phyloP scores from a whole-genome alignment of 2,329 filamentous ascomycete genomes.

The Colletotrichum aenigma region DNA sequence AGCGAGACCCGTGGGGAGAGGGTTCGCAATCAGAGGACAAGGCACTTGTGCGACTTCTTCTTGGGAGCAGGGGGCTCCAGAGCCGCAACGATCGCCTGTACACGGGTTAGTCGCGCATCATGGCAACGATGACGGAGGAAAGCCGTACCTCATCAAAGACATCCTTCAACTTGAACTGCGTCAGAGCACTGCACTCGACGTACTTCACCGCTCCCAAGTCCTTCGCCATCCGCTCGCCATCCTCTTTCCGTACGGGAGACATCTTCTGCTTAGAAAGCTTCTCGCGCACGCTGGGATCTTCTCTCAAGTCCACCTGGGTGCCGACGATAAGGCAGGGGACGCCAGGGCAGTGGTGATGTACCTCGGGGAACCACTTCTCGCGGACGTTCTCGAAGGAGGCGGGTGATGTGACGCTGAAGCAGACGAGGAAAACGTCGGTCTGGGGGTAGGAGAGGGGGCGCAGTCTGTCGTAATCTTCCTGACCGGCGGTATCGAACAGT shows the following conservation, averaged over 20 bases:
- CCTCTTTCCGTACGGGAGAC: conserved; percentile 88
- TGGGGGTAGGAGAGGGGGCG: conserved; percentile 97
- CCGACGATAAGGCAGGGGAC: conserved; percentile 98
- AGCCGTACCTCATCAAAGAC: conserved; percentile 93
- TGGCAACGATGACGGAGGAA: neutral
- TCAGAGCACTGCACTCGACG: conserved; percentile 96
- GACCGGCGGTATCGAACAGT: conserved; percentile 96
- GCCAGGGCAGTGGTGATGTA: conserved; percentile 97
- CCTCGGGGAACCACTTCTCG: conserved; percentile 99
- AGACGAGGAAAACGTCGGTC: conserved; percentile 98
- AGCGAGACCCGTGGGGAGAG: neutral
- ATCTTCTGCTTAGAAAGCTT: conserved; percentile 97
- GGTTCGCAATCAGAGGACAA: conserved; percentile 59
- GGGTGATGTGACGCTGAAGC: conserved; percentile 96
- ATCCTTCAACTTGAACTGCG: conserved; percentile 98
- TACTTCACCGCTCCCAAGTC: conserved; percentile 98
- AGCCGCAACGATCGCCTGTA: conserved; percentile 90
- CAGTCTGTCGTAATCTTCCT: conserved; percentile 98
- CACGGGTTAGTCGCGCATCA: conserved; percentile 15
- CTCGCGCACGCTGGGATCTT: conserved; percentile 84
- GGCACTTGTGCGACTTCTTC: conserved; percentile 75
- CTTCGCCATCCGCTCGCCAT: conserved; percentile 95
- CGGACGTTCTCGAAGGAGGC: conserved; percentile 99
- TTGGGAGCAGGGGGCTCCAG: conserved; percentile 86
- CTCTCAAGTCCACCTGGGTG: conserved; percentile 94